Conservation (phyloP, 768 basidiomycete species). For the Lyophyllum decastes region DNA sequence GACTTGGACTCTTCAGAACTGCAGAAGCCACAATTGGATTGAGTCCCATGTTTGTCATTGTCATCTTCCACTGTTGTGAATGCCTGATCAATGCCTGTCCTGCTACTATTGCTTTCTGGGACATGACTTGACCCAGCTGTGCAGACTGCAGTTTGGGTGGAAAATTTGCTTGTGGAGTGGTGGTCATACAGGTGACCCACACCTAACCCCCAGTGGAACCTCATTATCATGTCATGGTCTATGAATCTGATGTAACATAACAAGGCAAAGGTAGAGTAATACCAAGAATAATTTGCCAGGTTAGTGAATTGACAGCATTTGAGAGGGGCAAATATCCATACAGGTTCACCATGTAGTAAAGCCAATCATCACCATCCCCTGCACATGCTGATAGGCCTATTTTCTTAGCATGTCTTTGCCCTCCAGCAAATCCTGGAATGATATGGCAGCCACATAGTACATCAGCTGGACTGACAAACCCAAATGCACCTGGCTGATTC, state of each 20-base stretch:
- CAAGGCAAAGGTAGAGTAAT: background rate
- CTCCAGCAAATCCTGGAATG: background rate
- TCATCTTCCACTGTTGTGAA: too few relatives aligned
- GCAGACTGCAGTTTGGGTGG: too few relatives aligned
- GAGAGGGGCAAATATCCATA: too few relatives aligned
- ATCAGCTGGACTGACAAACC: background rate
- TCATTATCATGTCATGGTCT: slow-evolving; percentile 21
- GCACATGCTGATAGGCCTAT: background rate
- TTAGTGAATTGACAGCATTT: background rate
- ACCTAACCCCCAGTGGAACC: slow-evolving; percentile 19
- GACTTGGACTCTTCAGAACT: too few relatives aligned
- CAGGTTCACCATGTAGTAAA: background rate
- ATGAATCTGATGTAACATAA: slow-evolving; percentile 13
- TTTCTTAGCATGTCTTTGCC: background rate
- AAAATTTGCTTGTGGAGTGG: too few relatives aligned
- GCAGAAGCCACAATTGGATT: too few relatives aligned
- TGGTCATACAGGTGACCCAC: background rate
- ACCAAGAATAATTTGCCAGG: background rate
- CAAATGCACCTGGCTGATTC: background rate
- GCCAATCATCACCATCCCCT: background rate
- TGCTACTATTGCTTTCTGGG: too few relatives aligned
- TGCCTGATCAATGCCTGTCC: too few relatives aligned
- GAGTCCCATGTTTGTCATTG: too few relatives aligned
- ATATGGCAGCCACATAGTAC: background rate
- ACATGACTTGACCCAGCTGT: too few relatives aligned